These are phyloP conservation scores for Aspergillus bertholletiae DNA, from an alignment of 495 filamentous ascomycete species.

Conservation along the genomic window DNA sequence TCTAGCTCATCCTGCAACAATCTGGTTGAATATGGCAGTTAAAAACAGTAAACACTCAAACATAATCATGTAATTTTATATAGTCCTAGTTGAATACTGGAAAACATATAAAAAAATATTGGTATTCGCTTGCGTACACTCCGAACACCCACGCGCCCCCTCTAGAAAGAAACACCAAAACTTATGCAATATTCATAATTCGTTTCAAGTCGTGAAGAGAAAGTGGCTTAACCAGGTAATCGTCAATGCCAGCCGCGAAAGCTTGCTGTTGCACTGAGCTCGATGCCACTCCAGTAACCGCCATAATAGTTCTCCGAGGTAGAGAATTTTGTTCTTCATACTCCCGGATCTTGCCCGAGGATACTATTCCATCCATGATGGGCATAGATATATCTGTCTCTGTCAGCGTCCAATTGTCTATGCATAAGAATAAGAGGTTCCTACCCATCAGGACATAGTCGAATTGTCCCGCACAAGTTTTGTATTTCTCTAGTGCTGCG, in stretches of 20 bases:
- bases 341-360: constrained; percentile 52
- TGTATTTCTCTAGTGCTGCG: constrained; percentile 53
- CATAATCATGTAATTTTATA: no score
- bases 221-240: constrained; percentile 49
- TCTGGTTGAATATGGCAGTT: no score
- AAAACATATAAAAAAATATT: background rate
- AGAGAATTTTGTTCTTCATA: constrained; percentile 36
- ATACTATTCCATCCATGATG: constrained; percentile 59
- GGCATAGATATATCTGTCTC: constrained; percentile 60
- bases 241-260: constrained; percentile 40
- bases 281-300: constrained; percentile 46
- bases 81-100: no score
- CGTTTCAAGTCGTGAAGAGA: constrained; percentile 38
- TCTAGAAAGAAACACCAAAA: background rate
- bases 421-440: background rate
- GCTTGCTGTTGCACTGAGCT: constrained; percentile 39
- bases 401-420: background rate
- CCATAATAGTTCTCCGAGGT: constrained; percentile 37
- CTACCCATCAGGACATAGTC: constrained; percentile 58
- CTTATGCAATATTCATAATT: constrained; percentile 32
- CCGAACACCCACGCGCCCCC: background rate
- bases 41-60: no score
- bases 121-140: background rate
- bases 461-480: constrained; percentile 26
- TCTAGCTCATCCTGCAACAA: no score